phyloP scores from a whole-genome alignment of 2,329 filamentous ascomycete species.

The Fusarium nurragi region DNA sequence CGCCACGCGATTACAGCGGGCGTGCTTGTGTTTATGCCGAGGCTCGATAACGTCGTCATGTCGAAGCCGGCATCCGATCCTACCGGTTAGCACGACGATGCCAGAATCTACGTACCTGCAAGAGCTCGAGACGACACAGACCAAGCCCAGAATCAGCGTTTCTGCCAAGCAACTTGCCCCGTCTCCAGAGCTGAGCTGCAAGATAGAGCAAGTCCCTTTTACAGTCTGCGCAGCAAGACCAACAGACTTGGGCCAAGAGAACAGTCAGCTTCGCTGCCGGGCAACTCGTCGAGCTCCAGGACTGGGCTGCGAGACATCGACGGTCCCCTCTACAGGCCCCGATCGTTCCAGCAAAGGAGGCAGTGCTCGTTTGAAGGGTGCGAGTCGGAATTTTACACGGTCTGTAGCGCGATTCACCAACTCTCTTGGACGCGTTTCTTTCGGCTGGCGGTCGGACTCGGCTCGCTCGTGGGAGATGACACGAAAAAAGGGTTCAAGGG shows the following conservation, averaged over 20 bases:
- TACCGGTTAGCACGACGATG: neutral
- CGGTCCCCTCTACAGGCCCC: constrained; percentile 8
- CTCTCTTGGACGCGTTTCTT: neutral
- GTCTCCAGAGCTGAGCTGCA: neutral
- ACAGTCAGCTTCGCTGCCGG: constrained; percentile 10
- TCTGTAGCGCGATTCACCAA: neutral
- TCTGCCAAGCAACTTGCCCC: neutral
- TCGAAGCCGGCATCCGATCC: neutral
- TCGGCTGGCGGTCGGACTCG: neutral
- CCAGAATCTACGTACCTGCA: neutral
- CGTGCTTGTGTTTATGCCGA: neutral
- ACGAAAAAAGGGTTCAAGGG: too few species aligned
- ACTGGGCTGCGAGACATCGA: constrained; percentile 1
- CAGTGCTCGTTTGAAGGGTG: constrained; percentile 8
- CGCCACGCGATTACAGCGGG: neutral
- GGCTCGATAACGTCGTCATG: neutral
- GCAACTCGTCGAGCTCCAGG: constrained; percentile 4
- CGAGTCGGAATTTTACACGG: neutral
- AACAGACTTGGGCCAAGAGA: neutral
- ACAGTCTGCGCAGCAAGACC: neutral
- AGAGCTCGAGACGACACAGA: neutral
- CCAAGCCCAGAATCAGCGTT: neutral
- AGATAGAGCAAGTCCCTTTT: neutral
- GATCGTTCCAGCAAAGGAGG: constrained; percentile 12
- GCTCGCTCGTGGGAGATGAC: neutral